These are phyloP conservation scores for Hymenochaete sp. DNA, from an alignment of 1,284 basidiomycete species.

Conservation along the genomic window DNA sequence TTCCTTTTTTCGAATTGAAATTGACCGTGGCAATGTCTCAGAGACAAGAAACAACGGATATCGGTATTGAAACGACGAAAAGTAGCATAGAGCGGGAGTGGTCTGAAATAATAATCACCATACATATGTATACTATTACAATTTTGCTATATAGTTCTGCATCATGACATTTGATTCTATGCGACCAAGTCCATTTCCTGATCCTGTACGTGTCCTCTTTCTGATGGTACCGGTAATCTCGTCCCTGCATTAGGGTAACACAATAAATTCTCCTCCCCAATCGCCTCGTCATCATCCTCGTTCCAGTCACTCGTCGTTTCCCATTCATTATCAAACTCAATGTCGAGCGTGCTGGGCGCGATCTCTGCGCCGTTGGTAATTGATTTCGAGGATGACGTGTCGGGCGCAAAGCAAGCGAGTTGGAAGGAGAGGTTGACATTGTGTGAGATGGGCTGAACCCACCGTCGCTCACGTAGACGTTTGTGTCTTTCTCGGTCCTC, in stretches of 20 bases:
- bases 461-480: conserved; percentile 82
- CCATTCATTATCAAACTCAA: conserved; percentile 92
- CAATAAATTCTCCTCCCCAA: conserved; percentile 55
- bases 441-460: conserved; percentile 75
- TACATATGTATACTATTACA: no score
- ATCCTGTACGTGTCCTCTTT: no score
- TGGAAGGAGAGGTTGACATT: conserved; percentile 34
- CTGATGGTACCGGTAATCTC: no score
- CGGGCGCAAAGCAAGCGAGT: conserved; percentile 50
- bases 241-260: conserved; percentile 38
- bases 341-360: conserved; percentile 48
- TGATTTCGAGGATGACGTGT: conserved; percentile 22
- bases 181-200: no score
- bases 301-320: conserved; percentile 84
- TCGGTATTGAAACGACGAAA: no score
- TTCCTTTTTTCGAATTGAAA: not conserved
- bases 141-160: no score
- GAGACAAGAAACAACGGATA: no score
- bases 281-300: conserved; percentile 76
- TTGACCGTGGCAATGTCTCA: no score
- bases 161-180: no score
- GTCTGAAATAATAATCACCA: no score
- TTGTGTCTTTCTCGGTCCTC: conserved; percentile 95
- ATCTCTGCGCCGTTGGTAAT: conserved; percentile 36
- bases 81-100: no score